phyloP scores from a whole-genome alignment of 2,329 filamentous ascomycete species.

The Dactylella cylindrospora region DNA sequence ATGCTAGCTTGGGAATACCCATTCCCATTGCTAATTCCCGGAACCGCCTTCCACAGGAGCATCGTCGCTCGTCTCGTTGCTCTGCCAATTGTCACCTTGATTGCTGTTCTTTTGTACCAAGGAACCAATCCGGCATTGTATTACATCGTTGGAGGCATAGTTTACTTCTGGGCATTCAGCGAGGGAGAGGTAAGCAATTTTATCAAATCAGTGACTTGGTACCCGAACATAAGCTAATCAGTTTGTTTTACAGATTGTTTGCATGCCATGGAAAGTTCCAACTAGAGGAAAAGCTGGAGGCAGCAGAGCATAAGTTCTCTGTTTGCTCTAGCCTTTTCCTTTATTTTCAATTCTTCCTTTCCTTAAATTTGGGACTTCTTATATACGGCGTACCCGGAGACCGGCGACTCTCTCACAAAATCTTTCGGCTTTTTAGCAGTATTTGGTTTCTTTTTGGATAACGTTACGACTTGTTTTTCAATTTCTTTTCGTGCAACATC shows the following conservation, averaged over 20 bases:
- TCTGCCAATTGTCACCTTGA: conserved; percentile 74
- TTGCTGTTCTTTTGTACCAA: conserved; percentile 81
- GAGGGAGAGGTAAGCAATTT: conserved; percentile 81
- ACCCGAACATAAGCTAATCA: conserved; percentile 3
- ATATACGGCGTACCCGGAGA: conserved; percentile 43
- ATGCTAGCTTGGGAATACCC: conserved; percentile 92
- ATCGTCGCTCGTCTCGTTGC: conserved; percentile 82
- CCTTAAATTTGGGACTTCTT: conserved; percentile 35
- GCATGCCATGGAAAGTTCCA: conserved; percentile 50
- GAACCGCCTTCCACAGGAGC: conserved; percentile 76
- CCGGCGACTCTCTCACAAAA: conserved; percentile 35
- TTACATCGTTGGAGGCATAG: conserved; percentile 78
- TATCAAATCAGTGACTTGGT: neutral
- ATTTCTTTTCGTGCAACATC: too few species aligned
- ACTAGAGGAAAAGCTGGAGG: conserved; percentile 38
- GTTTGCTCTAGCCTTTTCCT: conserved; percentile 3
- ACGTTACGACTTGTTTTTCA: conserved; percentile 37
- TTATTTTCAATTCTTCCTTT: conserved; percentile 14
- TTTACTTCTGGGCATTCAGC: conserved; percentile 96
- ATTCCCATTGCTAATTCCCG: conserved; percentile 68
- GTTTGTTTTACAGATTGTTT: conserved; percentile 45
- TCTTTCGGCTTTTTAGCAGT: conserved; percentile 36
- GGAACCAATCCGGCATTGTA: conserved; percentile 89
- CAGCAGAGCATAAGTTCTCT: conserved; percentile 32
- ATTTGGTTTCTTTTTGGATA: conserved; percentile 8